A percentile compares a stretch with the other conserved stretches of the same genome.
These are phyloP conservation scores for Elongisporangium senticosum DNA, from an alignment of 352 stramenopile species.

Conservation along the genomic window DNA sequence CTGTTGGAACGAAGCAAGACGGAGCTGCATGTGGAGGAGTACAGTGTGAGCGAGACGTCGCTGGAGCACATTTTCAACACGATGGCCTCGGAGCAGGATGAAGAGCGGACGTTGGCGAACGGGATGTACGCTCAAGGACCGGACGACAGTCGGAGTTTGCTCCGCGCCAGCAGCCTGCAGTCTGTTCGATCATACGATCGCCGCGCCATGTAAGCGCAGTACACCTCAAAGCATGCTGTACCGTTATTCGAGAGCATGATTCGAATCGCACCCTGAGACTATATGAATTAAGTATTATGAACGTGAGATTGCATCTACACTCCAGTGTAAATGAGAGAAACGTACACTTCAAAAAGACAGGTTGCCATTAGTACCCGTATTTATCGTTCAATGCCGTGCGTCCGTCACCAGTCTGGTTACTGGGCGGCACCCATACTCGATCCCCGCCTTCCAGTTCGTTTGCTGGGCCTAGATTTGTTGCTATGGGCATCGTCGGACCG, in stretches of 20 bases:
- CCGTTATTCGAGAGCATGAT: too few relatives aligned
- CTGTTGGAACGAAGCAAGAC: too few relatives aligned
- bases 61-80: conserved; percentile 91
- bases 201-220: neutral
- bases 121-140: neutral
- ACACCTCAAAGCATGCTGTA: too few relatives aligned
- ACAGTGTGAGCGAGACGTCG: conserved; percentile 85
- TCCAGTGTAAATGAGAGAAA: too few relatives aligned
- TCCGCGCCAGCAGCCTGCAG: neutral
- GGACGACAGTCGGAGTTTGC: neutral
- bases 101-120: conserved; percentile 12
- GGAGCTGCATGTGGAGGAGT: conserved; percentile 81
- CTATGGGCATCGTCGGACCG: neutral
- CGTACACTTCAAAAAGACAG: too few relatives aligned
- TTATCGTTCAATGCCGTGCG: conserved; percentile 82
- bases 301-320: too few relatives aligned
- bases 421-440: conserved; percentile 68
- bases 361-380: conserved; percentile 64
- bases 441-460: conserved; percentile 66
- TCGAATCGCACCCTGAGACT: too few relatives aligned
- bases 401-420: conserved; percentile 79
- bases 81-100: conserved; percentile 78
- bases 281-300: too few relatives aligned
- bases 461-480: conserved; percentile 5
- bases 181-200: neutral